A percentile compares a stretch with the other conserved stretches of the same genome.
phyloP scores from a whole-genome alignment of 192 early-diverging fungal genomes.

The Coemansia sp. region DNA sequence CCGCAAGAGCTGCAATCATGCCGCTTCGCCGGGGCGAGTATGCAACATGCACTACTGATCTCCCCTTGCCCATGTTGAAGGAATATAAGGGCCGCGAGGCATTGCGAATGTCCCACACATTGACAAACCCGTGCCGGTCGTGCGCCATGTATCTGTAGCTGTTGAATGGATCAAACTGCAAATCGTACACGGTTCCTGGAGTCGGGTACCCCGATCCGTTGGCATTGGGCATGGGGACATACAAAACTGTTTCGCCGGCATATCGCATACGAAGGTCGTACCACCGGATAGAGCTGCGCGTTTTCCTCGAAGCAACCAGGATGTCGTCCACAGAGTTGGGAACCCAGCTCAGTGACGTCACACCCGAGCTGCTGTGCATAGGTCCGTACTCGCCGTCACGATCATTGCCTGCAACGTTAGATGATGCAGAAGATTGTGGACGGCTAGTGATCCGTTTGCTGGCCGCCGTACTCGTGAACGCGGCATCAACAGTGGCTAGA shows the following conservation, averaged over 20 bases:
- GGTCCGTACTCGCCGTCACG: slow-evolving; percentile 30
- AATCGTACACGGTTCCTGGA: slow-evolving; percentile 39
- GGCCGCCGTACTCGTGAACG: neutral
- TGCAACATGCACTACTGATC: slow-evolving; percentile 12
- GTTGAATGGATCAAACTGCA: slow-evolving; percentile 54
- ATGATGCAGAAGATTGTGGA: slow-evolving; percentile 17
- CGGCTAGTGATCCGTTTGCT: slow-evolving; percentile 13
- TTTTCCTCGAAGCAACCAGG: slow-evolving; percentile 34
- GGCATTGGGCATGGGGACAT: slow-evolving; percentile 24
- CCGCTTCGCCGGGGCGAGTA: slow-evolving; percentile 40
- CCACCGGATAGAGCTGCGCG: slow-evolving; percentile 39
- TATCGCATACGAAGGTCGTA: slow-evolving; percentile 40
- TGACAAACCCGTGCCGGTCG: slow-evolving; percentile 31
- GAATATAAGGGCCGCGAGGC: slow-evolving; percentile 26
- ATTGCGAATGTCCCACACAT: slow-evolving; percentile 55
- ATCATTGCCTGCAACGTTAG: slow-evolving; percentile 3
- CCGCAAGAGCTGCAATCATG: slow-evolving; percentile 26
- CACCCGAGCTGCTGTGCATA: slow-evolving; percentile 26
- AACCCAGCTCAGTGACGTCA: slow-evolving; percentile 45
- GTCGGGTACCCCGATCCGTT: neutral
- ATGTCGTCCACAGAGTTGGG: slow-evolving; percentile 37
- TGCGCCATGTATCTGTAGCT: slow-evolving; percentile 43
- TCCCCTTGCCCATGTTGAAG: slow-evolving; percentile 14
- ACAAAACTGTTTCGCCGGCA: slow-evolving; percentile 27
- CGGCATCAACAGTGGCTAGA: neutral